Conservation (phyloP, 345 rosid species). For the Eucalyptus fibrosa region DNA sequence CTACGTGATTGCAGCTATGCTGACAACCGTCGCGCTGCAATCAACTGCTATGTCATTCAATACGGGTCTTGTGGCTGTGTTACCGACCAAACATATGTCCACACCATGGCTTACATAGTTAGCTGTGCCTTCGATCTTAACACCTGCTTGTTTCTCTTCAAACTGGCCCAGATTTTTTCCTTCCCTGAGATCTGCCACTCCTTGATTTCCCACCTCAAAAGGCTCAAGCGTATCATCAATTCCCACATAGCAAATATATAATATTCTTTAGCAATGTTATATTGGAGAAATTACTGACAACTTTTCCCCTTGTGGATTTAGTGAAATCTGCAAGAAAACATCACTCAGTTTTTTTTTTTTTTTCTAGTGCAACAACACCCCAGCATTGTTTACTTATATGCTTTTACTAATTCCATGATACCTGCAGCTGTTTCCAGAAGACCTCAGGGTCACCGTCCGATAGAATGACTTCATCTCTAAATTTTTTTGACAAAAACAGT, state of each 20-base stretch:
- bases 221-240: neutral
- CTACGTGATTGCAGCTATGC: neutral
- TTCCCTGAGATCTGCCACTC: neutral
- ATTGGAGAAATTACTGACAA: neutral
- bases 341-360: neutral
- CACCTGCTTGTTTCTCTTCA: neutral
- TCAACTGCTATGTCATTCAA: neutral
- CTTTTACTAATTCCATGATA: neutral
- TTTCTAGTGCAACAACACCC: neutral
- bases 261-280: neutral
- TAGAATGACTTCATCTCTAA: neutral
- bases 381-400: neutral
- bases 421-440: neutral
- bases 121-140: neutral
- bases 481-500: neutral
- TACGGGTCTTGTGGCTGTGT: neutral
- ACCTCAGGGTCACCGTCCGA: neutral
- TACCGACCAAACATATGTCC: neutral
- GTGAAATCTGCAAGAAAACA: neutral
- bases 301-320: neutral
- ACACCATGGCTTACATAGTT: neutral
- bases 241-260: neutral
- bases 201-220: neutral
- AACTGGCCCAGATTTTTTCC: neutral
- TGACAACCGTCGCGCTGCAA: neutral